Evolutionary conservation across 2,329 filamentous ascomycete genomes (phyloP), one percentile per base, ranked within the genome.

Genomic region (Coleophoma eucalyptorum): DNA sequence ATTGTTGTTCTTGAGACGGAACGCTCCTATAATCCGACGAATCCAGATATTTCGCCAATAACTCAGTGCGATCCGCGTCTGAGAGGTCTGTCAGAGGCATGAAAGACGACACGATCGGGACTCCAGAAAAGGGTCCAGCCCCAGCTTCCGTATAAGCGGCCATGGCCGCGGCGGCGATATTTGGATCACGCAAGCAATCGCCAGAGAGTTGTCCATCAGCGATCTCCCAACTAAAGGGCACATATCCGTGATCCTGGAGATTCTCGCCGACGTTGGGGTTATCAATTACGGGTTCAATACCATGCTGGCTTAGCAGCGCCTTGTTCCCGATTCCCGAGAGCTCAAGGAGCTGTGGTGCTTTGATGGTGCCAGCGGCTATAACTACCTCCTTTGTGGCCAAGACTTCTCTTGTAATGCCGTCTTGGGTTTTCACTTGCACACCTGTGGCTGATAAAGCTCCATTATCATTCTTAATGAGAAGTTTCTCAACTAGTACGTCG

Each of bases 401-500:
- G 18, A 63, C 55, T 10, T 18, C 49, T 33, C 50, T 31, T 45
- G 37, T 34, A 6, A 51, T 45, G n/a, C 47, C 50, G n/a, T 51
- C 48, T 31, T 55, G 52, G 13, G 50, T 47, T 16, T 43, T 44
- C 19, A 43, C 37, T 15, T 45, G 40, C 26, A 56, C 54, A 5
- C 48, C 54, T 18, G 37, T 35, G 4, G 54, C 50, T 33, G 48
- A 31, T 21, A 49, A 21, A 48, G 45, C 19, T 31, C 37, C 16
- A 32, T 43, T 38, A 10, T 16, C 46, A 16, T 34, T 44, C 15
- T 56, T 42, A 15, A 58, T 50, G 4, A 56, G 19, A 65, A 96
- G 72, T 67, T 84, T 87, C 65, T 82, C 87, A 53, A 95, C 90
- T 82, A 89, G 91, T 16, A 89, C 87, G 64, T 94, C 86, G 63